Evolutionary conservation across 371 early-diverging fungal species (phyloP), one percentile per base, ranked within the genome.

Genomic region (Cokeromyces recurvatus): DNA sequence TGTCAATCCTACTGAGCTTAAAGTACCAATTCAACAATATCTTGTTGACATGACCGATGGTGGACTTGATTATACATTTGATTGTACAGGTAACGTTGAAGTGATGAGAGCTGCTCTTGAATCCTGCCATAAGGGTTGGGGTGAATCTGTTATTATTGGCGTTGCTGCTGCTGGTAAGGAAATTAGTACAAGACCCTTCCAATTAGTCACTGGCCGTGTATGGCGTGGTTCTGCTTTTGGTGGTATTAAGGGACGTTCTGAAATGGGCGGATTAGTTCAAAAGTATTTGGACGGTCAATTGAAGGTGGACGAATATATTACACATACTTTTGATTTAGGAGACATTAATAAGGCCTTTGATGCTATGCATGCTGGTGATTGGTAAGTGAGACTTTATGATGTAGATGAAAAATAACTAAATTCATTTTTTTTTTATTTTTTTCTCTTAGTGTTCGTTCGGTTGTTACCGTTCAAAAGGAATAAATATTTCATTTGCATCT

Each of bases 191-290:
- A 85, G 95, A 38, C 96, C 97, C 32, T 95, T 96, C 85, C 92
- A 94, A 71, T 70, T 94, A 29, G 92, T 93, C 23, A 95, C 95
- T 32, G 93, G 90, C 21, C 89, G 94, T 50, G 88, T 87, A 17
- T 97, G 97, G 97, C 90, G 88, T 67, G 97, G 97, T 9, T 84
- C 87, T 39, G 97, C 97, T 3, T 97, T 96, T 62, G 97, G 97
- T 53, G 97, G 97, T 38, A 87, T 94, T 59, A 96, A 95, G 79
- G 97, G 97, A 36, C 78, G 94, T 44, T 73, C 88, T 5, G 94
- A 97, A 63, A 74, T 97, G 59, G 94, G 94, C 2, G 84, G 78
- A 8, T 77, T 93, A 39, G 94, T 97, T 20, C 72, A 92, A 52
- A 79, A 87, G 57, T 97, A 96, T 58, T 41, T 90, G 46, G 66